Evolutionary conservation across 495 filamentous ascomycete species (phyloP), one percentile per base, ranked within the genome.

Genomic region (Lepidopterella palustris): DNA sequence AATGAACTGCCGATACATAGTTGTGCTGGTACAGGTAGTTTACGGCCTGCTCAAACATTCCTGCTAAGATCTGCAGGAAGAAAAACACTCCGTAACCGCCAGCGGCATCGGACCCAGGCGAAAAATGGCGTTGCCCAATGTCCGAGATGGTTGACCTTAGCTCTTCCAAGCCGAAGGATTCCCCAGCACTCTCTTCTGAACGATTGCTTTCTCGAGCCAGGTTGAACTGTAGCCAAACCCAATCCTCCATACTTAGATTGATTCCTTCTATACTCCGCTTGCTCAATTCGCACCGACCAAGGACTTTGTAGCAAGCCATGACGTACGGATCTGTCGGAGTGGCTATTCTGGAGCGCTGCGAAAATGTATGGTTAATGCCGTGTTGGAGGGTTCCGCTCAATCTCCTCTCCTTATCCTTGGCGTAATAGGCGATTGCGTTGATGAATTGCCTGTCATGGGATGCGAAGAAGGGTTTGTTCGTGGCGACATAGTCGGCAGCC

Each of bases 261-360:
- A 97, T 79, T 49, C 82, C 81, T n/a, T 95, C 88, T 10, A 97
- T 78, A 57, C 80, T 88, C 62, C 91, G 82, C 52, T 86, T 86
- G 59, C 74, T 79, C 20, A 99, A 80, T 65, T 97, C 93, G 74
- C 92, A 96, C 29, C 93, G 90, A 48, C 93, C 93, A 65, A 97
- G 86, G 56, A 99, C 84, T 74, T 97, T 97, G 80, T 97, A 97
- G 71, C 95, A 96, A 15, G 92, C 92, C 83, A 95, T 90, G 45
- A 91, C 84, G 74, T 93, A 99, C 35, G 93, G 95, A 76, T 99
- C 92, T 83, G 13, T 87, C 86, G 59, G 90, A 55, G 95, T 89
- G 10, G 89, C 88, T 68, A 92, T 89, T 47, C 88, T 83, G 20
- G 82, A 76, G 42, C 90, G 85, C 64, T 91, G 87, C 60, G 88